A percentile compares a stretch with the other conserved stretches of the same genome.
These are phyloP conservation scores for Rachicladosporium sp. DNA, from an alignment of 2,329 filamentous ascomycete species.

Conservation along the genomic window DNA sequence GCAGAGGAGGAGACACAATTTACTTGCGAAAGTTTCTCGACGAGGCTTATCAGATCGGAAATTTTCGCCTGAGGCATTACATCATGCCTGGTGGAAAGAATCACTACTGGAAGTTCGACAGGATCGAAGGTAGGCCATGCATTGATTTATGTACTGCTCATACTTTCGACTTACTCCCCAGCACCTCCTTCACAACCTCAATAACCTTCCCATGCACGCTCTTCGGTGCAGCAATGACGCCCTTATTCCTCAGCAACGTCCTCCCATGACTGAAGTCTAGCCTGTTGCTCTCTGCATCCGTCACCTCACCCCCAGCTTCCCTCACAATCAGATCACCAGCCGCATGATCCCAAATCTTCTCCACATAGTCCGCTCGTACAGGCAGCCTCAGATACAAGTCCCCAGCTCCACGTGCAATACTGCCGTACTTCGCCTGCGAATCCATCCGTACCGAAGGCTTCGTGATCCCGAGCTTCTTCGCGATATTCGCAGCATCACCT, in stretches of 20 bases:
- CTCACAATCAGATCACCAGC: slow-evolving; percentile 88
- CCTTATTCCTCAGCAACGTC: slow-evolving; percentile 82
- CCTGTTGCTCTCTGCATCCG: slow-evolving; percentile 72
- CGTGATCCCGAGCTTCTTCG: slow-evolving; percentile 73
- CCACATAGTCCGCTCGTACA: slow-evolving; percentile 74
- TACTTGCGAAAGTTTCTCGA: too few relatives aligned
- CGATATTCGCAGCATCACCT: slow-evolving; percentile 74
- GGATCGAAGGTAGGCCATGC: too few relatives aligned
- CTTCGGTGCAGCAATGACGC: slow-evolving; percentile 76
- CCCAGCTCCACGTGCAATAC: slow-evolving; percentile 83
- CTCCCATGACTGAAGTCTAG: slow-evolving; percentile 79
- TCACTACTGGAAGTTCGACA: too few relatives aligned
- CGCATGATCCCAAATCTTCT: slow-evolving; percentile 99
- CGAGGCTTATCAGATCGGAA: too few relatives aligned
- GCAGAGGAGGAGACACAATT: too few relatives aligned
- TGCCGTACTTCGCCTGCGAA: slow-evolving; percentile 95
- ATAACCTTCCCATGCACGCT: slow-evolving; percentile 66
- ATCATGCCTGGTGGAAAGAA: too few relatives aligned
- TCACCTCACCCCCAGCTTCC: slow-evolving; percentile 85
- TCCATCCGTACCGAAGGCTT: slow-evolving; percentile 89
- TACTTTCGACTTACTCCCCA: slow-evolving; percentile 35
- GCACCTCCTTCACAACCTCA: slow-evolving; percentile 67
- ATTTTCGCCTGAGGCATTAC: too few relatives aligned
- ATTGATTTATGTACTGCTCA: too few relatives aligned
- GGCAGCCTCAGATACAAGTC: slow-evolving; percentile 90